Conservation (phyloP, 2,329 filamentous ascomycete species). For the Microdochium bolleyi region DNA sequence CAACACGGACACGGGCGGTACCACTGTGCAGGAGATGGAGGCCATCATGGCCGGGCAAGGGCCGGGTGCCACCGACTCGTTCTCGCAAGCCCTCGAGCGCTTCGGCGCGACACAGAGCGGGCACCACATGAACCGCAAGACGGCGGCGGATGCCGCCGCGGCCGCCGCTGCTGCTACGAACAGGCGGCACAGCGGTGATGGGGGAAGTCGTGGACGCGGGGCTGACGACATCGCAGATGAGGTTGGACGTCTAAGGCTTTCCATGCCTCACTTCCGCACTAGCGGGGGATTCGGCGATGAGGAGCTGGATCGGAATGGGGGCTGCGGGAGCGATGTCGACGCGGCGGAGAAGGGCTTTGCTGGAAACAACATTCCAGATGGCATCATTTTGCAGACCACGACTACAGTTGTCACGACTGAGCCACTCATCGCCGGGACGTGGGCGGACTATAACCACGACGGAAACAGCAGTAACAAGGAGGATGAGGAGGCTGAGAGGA, state of each 20-base stretch:
- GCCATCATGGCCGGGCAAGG: not conserved
- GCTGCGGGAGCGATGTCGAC: not conserved
- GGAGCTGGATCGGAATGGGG: too few relatives aligned
- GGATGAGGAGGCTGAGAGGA: too few relatives aligned
- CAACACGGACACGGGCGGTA: not conserved
- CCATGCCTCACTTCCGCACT: not conserved
- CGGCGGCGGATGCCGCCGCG: not conserved
- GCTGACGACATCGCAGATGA: not conserved
- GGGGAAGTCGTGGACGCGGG: not conserved
- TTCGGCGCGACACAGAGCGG: not conserved
- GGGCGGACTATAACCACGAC: too few relatives aligned
- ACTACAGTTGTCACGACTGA: not conserved
- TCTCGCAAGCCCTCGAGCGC: not conserved
- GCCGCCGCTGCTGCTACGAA: not conserved
- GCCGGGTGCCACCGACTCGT: not conserved
- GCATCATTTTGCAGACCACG: not conserved
- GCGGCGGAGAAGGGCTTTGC: not conserved
- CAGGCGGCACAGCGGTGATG: not conserved
- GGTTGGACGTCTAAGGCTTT: not conserved
- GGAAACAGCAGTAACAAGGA: too few relatives aligned
- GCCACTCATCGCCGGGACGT: not conserved
- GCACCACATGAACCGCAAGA: not conserved
- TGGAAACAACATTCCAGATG: not conserved
- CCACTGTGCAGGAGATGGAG: not conserved
- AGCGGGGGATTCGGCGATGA: not conserved